phyloP scores from a whole-genome alignment of 2,329 filamentous ascomycete genomes.

The Xylariaceae sp. region DNA sequence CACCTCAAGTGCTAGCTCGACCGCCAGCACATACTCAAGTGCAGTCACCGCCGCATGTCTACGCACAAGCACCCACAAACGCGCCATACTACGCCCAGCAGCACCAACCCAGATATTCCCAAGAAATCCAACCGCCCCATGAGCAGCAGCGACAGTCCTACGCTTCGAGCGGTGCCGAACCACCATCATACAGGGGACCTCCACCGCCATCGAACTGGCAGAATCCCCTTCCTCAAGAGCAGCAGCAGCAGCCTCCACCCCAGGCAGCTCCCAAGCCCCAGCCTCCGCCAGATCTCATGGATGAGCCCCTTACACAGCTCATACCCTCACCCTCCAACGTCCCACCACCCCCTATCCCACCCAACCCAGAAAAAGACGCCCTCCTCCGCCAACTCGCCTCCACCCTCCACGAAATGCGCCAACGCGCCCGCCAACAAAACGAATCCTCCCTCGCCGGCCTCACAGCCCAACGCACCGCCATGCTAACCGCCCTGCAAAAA shows the following conservation, averaged over 20 bases:
- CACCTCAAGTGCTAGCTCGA: conserved; percentile 26
- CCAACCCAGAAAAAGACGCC: conserved; percentile 92
- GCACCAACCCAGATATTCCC: conserved; percentile 23
- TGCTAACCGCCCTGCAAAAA: conserved; percentile 61
- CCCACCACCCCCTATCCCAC: conserved; percentile 79
- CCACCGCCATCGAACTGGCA: conserved; percentile 28
- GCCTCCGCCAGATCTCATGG: conserved; percentile 51
- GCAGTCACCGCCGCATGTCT: conserved; percentile 27
- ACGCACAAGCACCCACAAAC: conserved; percentile 27
- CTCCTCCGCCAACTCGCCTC: conserved; percentile 71
- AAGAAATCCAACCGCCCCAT: conserved; percentile 19
- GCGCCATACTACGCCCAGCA: conserved; percentile 26
- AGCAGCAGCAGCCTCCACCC: conserved; percentile 24
- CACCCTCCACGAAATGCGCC: conserved; percentile 63
- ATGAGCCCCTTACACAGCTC: conserved; percentile 50
- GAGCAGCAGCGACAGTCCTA: conserved; percentile 20
- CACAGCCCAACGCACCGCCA: conserved; percentile 70
- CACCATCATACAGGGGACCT: conserved; percentile 16
- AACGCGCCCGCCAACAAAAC: conserved; percentile 65
- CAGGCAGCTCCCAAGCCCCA: conserved; percentile 36
- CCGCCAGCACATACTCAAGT: conserved; percentile 14
- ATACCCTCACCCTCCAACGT: conserved; percentile 46
- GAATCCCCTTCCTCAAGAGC: conserved; percentile 24
- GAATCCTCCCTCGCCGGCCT: conserved; percentile 69
- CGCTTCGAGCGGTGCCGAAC: conserved; percentile 6